Evolutionary conservation across 352 stramenopile species (phyloP), one percentile per base, ranked within the genome.

Genomic region (Phytophthora boehmeriae): DNA sequence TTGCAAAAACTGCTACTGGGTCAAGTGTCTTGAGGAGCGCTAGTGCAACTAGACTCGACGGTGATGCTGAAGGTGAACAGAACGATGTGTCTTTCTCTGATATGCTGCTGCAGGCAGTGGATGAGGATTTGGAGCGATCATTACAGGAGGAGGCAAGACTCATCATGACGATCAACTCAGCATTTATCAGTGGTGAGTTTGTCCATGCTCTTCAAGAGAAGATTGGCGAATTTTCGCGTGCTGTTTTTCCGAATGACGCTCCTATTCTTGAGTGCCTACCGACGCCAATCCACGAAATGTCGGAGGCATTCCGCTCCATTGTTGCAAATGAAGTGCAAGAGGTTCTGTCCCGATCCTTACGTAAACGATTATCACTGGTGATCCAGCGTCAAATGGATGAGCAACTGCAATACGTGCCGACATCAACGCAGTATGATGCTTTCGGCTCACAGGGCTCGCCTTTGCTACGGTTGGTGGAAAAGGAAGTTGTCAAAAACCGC

Each of bases 121-220:
- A 95, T 53, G 76, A 92, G 27, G 86, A 95, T 55, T 68, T 95
- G 36, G 73, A 82, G 42, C 67, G 68, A 19, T 70, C 75, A 1
- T 32, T 79, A 2, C 80, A 93, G 47, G 76, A 90, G 20, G 84
- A 95, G 43, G 80, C 84, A 27, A 88, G 87, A 39, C 77, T 92
- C 22, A 83, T 95, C 57, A 93, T 95, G 84, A 89, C 86, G n/a
- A 92, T 95, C 59, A 93, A 93, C 61, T 93, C 86, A 46, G 73
- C 86, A 5, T 90, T 83, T 53, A 81, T 92, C 73, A 93, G 86
- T 51, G 78, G 80, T 16, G 76, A 90, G 44, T 93, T 93, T 61
- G 69, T 93, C 35, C 71, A 76, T 23, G 74, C 57, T 11, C 60
- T 95, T 10, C 67, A 89, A 41, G 58, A 56, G 34, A 89, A 88